Base-by-base conservation (phyloP, 441 rosid genomes). In the Omphalea diandra region DNA sequence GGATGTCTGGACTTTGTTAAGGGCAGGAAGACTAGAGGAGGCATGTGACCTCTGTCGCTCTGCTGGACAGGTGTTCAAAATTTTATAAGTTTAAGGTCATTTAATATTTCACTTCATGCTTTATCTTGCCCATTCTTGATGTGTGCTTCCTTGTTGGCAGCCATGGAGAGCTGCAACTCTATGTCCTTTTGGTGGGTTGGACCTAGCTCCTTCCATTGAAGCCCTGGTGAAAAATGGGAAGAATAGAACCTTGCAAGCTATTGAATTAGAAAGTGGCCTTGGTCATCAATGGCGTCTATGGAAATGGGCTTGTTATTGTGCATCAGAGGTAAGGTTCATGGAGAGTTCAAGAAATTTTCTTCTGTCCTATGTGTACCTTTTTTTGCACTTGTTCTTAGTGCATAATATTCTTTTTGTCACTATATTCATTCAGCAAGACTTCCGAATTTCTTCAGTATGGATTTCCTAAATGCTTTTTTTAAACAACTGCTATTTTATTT, bases 121-220 rank as follows among this genome's bases (percentile, higher is more conserved):
- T 76, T n/a, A 46, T 44, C 70, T 72, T 50, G 36, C 41, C n/a
- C 22, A 53, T 58, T 59, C 63, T 49, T 67, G 62, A 66, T 44
- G 35, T 49, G 33, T 55, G 10, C 50, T 74, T 61, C 72, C 50
- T 59, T n/a, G n/a, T n/a, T n/a, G n/a, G n/a, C 81, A 96, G 99
- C 89, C 98, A n/a, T 96, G 97, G 99, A 88, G 97, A 82, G 96
- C 98, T 67, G 97, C 97, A 75, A 88, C 90, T 65, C 83, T 96
- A 67, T 83, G 85, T 75, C 93, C 99, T 26, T 91, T 95, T 83
- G 95, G 94, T 72, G 99, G 97, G 71, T 72, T 84, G 81, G 90
- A 89, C 68, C 75, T 93, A 69, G 81, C 82, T 86, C 98, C 98
- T 75, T 93, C 99, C 67, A 76, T 84, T 63, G 98, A 91, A 79